Evolutionary conservation across 495 filamentous ascomycete species (phyloP).

Genomic region (Chaetomium tenue): DNA sequence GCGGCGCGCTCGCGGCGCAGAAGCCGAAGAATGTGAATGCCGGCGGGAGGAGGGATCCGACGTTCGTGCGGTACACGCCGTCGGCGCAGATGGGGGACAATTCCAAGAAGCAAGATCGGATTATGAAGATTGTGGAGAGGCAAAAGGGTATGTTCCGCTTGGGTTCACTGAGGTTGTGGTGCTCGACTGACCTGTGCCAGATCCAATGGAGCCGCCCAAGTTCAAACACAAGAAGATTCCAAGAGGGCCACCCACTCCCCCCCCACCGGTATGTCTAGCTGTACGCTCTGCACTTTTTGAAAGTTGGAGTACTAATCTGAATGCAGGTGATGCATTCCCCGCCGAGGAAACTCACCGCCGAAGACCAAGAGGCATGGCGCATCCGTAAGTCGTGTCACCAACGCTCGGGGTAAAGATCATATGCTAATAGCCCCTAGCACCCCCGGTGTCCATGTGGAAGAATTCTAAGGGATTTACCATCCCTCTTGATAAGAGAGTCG

Average conservation of each 20-base stretch:
- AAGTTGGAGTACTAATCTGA: conserved; percentile 1
- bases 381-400: conserved; percentile 47
- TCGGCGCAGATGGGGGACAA: conserved; percentile 96
- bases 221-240: conserved; percentile 99
- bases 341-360: conserved; percentile 89
- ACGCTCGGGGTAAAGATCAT: background rate
- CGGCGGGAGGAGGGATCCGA: conserved; percentile 73
- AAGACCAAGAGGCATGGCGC: conserved; percentile 95
- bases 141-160: conserved; percentile 53
- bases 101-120: conserved; percentile 82
- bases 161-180: background rate
- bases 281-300: background rate
- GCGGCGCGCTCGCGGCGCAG: conserved; percentile 83
- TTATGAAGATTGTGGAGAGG: conserved; percentile 96
- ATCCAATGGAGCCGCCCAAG: conserved; percentile 98
- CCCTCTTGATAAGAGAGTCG: conserved; percentile 91
- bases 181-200: conserved; percentile 34
- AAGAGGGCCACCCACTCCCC: conserved; percentile 86
- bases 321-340: conserved; percentile 79
- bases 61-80: conserved; percentile 93
- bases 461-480: conserved; percentile 98
- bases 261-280: conserved; percentile 59
- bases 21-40: conserved; percentile 93
- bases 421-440: conserved; percentile 43
- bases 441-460: conserved; percentile 97